Evolutionary conservation across 23 red algal species (phyloP).

Genomic region (Gracilaria gracilis): DNA sequence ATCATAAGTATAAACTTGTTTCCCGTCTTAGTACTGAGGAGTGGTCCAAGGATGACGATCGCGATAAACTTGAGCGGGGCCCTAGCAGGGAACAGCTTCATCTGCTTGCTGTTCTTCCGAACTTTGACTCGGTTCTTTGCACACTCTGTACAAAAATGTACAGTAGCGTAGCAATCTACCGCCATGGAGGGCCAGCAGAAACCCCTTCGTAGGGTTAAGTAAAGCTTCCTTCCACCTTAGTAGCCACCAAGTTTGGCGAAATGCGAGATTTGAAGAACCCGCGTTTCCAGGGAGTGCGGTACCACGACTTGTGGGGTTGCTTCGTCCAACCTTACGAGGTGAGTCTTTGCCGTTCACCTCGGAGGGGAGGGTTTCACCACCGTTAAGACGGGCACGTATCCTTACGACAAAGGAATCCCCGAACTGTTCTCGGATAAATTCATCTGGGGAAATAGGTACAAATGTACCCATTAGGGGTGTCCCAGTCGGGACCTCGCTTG

Average conservation of each 20-base stretch:
- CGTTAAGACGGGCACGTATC: too few species aligned
- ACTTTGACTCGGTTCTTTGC: constrained; percentile 28
- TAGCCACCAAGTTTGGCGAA: too few species aligned
- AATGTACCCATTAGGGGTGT: background rate
- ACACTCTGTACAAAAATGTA: background rate
- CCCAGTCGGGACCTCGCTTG: constrained; percentile 5
- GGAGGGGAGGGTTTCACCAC: too few species aligned
- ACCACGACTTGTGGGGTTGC: constrained; percentile 9
- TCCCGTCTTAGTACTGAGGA: background rate
- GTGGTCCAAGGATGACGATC: background rate
- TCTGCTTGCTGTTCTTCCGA: too few species aligned
- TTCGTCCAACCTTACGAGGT: too few species aligned
- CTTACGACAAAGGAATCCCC: background rate
- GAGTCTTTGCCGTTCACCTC: too few species aligned
- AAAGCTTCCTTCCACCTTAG: too few species aligned
- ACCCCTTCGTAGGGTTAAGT: too few species aligned
- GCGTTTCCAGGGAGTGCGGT: background rate
- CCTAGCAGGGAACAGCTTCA: too few species aligned
- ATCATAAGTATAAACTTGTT: too few species aligned
- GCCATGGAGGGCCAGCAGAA: constrained; percentile 27
- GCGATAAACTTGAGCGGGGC: too few species aligned
- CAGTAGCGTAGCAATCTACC: constrained; percentile 34
- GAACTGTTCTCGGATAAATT: constrained; percentile 21
- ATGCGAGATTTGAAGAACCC: background rate
- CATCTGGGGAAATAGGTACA: constrained; percentile 15